Base-by-base conservation (phyloP, 2,329 filamentous ascomycete species). In the Fusarium miscanthi region DNA sequence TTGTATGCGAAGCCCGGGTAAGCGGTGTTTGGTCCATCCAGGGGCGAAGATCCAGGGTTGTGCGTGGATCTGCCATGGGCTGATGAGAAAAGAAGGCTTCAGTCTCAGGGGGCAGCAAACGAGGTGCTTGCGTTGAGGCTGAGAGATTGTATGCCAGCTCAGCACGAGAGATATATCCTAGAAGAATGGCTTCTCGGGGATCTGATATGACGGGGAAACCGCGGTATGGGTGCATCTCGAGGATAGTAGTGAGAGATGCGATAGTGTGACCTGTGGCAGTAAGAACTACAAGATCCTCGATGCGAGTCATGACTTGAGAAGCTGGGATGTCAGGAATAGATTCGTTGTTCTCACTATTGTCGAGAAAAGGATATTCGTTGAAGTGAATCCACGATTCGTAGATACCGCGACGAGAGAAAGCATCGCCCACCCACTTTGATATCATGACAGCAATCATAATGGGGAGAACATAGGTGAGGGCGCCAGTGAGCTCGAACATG, bases 21-120 rank as follows among this genome's bases (percentile, higher is more conserved):
- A 99, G 93, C 2, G 96, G 96, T 1, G 96, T 99, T 81, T 98
- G 95, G 81, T 99, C 96, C 94, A 99, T 98, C 96, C 96, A 99
- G 5, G 95, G 95, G 12, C 95, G 87, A 16, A 99, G 87, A 82
- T 99, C 96, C 42, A 99, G 89, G 2, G 92, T 94, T 21, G 90
- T 87, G 25, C 88, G 85, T 2, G 93, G 92, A 77, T 97, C 94
- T 2, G 92, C 92, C 59, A 95, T 90, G 5, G 93, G 91, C 78
- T 95, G 93, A 79, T 97, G 93, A 2, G 90, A 88, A 82, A 99
- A 98, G 82, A 93, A 94, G 46, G 92, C 92, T 79, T 95, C 93
- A 0, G 94, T 93, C 67, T 92, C 90, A 2, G 87, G 86, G 0
- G 91, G 86, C 3, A 97, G 85, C 53, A 86, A 87, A 45, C 90